A percentile compares a stretch with the other conserved stretches of the same genome.
These are phyloP conservation scores for Salix arbutifolia DNA, from an alignment of 345 rosid genomes.

Conservation along the genomic window DNA sequence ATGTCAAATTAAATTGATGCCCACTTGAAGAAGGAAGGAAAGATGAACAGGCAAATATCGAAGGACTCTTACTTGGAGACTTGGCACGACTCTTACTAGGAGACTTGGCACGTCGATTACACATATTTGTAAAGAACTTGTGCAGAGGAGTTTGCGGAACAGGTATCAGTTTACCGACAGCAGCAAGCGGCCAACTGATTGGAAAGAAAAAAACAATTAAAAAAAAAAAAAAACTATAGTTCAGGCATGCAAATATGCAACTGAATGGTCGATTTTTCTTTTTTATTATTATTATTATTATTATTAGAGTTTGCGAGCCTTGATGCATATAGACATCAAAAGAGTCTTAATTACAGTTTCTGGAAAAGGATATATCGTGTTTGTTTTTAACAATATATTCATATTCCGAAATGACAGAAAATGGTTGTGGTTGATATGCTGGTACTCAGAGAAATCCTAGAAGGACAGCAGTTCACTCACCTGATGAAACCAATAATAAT, in stretches of 20 bases:
- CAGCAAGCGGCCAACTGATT: constrained; percentile 33
- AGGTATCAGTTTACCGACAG: constrained; percentile 24
- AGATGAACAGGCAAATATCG: background rate
- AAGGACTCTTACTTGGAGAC: background rate
- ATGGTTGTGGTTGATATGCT: background rate
- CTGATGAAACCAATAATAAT: constrained; percentile 13
- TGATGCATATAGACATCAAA: no score
- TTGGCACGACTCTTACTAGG: background rate
- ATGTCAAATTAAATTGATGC: background rate
- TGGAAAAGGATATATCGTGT: no score
- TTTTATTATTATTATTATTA: no score
- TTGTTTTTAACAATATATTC: no score
- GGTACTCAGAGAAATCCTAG: background rate
- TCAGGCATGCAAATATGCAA: background rate
- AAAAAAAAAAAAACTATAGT: background rate
- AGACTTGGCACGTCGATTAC: background rate
- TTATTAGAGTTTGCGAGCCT: no score
- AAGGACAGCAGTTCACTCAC: background rate
- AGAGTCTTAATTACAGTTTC: no score
- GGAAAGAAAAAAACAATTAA: background rate
- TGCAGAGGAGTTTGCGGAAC: constrained; percentile 28
- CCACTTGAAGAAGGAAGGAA: background rate
- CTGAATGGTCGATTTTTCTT: background rate
- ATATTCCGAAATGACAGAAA: background rate
- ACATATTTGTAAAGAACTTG: constrained; percentile 13